Base-by-base conservation (phyloP, 164 flowering plant species). In the Magnolia sinica region DNA sequence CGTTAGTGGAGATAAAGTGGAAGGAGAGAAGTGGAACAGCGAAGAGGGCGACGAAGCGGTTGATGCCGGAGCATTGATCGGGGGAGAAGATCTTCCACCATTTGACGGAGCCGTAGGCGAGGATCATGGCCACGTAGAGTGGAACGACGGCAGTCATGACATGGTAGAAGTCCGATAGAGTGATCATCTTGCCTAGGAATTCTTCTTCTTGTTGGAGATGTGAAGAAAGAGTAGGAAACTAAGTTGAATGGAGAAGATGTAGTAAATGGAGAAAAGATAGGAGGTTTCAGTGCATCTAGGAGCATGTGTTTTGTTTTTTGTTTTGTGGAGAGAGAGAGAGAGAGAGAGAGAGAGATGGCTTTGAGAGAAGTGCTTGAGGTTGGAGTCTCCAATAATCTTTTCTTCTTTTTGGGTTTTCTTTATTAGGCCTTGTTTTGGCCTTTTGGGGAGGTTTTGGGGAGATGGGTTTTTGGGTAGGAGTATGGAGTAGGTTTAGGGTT, bases 21-120 rank as follows among this genome's bases (percentile, higher is more conserved):
- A 94, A 94, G 24, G 98, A 94, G 63, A 94, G 96, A 5, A 94
- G 90, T 4, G 98, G 98, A 45, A 94, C 98, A 0, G 98, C 98
- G 69, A 94, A 94, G 20, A 94, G 89, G 8, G 98, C 98, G 1
- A 94, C 98, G 64, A 94, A 94, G 8, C 98, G 86, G 87, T 94
- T 94, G 82, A 94, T 94, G 31, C 98, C 98, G 7, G 98, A 94
- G 81, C 98, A 94, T 80, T 94, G 98, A 64, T 92, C 98, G 0
- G 95, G 97, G 1, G 90, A 74, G 88, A 94, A 94, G 74, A 94
- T 90, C 73, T 92, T 92, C 98, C 98, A 94, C 98, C 98, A 94
- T 78, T 89, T 92, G 24, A 94, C 98, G 0, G 98, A 94, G n/a
- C 95, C 98, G 72, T 94, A 94, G 65, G 98, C 98, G 49, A 94